Base-by-base conservation (phyloP, 108 stramenopile genomes). In the Cyclostephanos invisitatus region DNA sequence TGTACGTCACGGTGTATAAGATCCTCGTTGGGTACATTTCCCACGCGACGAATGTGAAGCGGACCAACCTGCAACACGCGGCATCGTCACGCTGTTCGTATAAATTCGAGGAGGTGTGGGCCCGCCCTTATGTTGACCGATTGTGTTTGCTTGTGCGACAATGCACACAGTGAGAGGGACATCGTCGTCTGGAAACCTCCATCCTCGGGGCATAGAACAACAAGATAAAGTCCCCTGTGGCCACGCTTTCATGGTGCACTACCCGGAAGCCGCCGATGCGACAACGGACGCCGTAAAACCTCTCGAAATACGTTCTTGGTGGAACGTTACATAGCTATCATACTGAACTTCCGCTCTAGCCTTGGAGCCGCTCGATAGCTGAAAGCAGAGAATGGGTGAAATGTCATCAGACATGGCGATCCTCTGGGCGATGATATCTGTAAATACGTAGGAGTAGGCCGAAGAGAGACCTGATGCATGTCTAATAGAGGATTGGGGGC, bases 71-170 rank as follows among this genome's bases (percentile, higher is more conserved):
- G 48, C 99, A 99, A 85, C 92, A 99, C n/a, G 98, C 50, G 99
- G 98, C 28, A 95, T 98, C 29, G 96, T 97, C 7, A 89, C 97
- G 20, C 83, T 99, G 58, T 85, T 98, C 55, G 84, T 99, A 60
- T 97, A 99, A 99, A 83, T 99, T 98, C 78, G 99, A 99, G 80
- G 99, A 99, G 84, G 97, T 99, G 68, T 98, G 98, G 80, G 96
- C 99, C 7, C 97, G 96, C 99, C 7, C 97, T 97, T 7, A 94
- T 97, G 78, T 81, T 95, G 47, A 79, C 85, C 38, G 99, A 99
- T 61, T 92, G 96, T 35, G 98, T 99, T 22, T 99, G 95, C 86
- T 96, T 99, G 74, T 96, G 96, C 21, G 97, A 98, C 74, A 70
- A 85, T 37, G 97, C 98, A 20, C 99, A 89, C 91, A 35, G 83